A percentile compares a stretch with the other conserved stretches of the same genome.
phyloP scores from a whole-genome alignment of 148 eudicot genomes.

The Camellia granthamiana region DNA sequence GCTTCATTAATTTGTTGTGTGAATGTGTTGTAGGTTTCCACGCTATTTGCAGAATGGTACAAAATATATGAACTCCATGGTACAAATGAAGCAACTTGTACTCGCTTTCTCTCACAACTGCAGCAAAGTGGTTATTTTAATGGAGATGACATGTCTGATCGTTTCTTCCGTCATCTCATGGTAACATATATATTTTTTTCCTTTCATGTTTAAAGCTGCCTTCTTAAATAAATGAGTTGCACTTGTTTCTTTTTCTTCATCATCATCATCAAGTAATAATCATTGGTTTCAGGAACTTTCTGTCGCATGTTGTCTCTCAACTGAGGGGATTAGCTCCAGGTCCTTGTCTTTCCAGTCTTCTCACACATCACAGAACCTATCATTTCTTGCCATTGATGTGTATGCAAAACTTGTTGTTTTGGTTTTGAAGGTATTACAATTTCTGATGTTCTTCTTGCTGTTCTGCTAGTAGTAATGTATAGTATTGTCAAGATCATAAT shows the following conservation, averaged over 20 bases:
- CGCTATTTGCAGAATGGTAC: slow-evolving; percentile 71
- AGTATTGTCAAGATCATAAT: background rate
- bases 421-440: slow-evolving; percentile 57
- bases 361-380: slow-evolving; percentile 53
- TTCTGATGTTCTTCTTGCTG: background rate
- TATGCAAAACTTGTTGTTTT: slow-evolving; percentile 67
- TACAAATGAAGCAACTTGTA: slow-evolving; percentile 52
- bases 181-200: slow-evolving; percentile 22
- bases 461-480: background rate
- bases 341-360: slow-evolving; percentile 33
- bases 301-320: slow-evolving; percentile 59
- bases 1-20: background rate
- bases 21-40: slow-evolving; percentile 42
- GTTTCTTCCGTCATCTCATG: slow-evolving; percentile 62
- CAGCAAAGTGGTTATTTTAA: slow-evolving; percentile 64
- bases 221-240: background rate
- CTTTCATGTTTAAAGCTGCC: background rate
- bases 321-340: slow-evolving; percentile 39
- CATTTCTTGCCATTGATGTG: slow-evolving; percentile 80
- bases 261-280: background rate
- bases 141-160: slow-evolving; percentile 70
- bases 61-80: slow-evolving; percentile 55
- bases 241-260: background rate
- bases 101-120: slow-evolving; percentile 48
- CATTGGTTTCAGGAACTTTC: slow-evolving; percentile 56